These are phyloP conservation scores for Nematocida minor DNA, from an alignment of 371 early-diverging fungal species.

Conservation along the genomic window DNA sequence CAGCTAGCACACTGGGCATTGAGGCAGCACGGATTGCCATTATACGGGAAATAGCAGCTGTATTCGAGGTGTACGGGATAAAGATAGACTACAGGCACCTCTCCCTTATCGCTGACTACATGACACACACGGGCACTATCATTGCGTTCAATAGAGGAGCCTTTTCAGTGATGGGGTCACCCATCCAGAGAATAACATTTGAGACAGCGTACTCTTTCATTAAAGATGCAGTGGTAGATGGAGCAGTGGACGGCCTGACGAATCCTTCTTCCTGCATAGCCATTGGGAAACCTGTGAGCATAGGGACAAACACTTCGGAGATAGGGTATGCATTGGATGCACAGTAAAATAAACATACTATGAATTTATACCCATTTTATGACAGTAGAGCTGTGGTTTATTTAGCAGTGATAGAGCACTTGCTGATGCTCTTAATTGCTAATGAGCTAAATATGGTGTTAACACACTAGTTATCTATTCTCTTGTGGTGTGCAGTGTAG, in stretches of 20 bases:
- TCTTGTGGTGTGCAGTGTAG: too few species aligned
- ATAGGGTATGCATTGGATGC: not conserved
- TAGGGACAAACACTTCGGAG: conserved; percentile 13
- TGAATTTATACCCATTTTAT: too few species aligned
- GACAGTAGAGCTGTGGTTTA: too few species aligned
- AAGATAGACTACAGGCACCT: conserved; percentile 87
- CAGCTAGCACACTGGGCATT: conserved; percentile 85
- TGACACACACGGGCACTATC: conserved; percentile 74
- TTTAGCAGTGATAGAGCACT: too few species aligned
- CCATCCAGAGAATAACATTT: conserved; percentile 37
- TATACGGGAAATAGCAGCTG: conserved; percentile 82
- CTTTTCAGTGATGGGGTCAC: not conserved
- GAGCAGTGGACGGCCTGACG: not conserved
- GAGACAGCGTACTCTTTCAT: conserved; percentile 46
- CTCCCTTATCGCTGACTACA: conserved; percentile 91
- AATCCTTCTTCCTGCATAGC: conserved; percentile 46
- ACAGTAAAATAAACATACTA: too few species aligned
- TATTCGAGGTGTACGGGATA: conserved; percentile 94
- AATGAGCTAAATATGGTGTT: too few species aligned
- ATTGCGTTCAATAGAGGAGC: conserved; percentile 32
- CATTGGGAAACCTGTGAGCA: not conserved
- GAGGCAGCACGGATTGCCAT: conserved; percentile 92
- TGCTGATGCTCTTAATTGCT: too few species aligned
- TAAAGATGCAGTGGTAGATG: not conserved
- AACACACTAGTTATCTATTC: too few species aligned